Evolutionary conservation across 306 rosid genomes (phyloP).

Genomic region (Lithocarpus polystachyus): DNA sequence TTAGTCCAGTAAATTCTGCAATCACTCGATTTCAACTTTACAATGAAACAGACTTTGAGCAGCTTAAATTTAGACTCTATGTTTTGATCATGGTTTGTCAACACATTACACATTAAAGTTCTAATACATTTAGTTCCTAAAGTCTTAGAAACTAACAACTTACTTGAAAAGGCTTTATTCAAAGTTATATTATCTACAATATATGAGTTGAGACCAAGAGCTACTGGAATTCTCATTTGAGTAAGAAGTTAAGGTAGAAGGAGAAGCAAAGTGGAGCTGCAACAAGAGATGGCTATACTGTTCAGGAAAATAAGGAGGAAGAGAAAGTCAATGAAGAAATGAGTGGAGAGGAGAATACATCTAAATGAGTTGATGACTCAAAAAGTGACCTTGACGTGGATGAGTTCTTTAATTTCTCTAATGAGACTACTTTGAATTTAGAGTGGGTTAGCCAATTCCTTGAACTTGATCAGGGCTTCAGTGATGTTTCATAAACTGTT

Average conservation of each 20-base stretch:
- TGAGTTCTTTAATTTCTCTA: conserved; percentile 54
- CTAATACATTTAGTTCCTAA: too few species aligned
- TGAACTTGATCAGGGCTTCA: conserved; percentile 12
- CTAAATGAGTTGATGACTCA: conserved; percentile 22
- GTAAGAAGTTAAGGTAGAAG: conserved; percentile 42
- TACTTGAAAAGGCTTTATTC: too few species aligned
- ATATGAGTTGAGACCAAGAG: background rate
- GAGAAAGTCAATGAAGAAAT: conserved; percentile 9
- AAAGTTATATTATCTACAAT: too few species aligned
- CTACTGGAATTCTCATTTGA: conserved; percentile 74
- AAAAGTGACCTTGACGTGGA: conserved; percentile 36
- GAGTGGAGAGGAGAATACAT: conserved; percentile 19
- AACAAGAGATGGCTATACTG: background rate
- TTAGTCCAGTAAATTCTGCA: too few species aligned
- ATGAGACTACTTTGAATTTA: conserved; percentile 43
- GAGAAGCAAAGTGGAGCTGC: conserved; percentile 30
- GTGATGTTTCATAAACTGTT: background rate
- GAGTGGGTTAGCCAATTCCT: conserved; percentile 59
- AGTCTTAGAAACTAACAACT: too few species aligned
- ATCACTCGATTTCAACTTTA: too few species aligned
- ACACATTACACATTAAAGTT: too few species aligned
- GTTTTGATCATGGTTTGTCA: too few species aligned
- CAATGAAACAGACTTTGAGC: too few species aligned
- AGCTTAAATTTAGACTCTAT: too few species aligned
- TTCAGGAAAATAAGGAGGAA: background rate